Evolutionary conservation across 2,329 filamentous ascomycete genomes (phyloP).

Genomic region (Neobulgaria alba): DNA sequence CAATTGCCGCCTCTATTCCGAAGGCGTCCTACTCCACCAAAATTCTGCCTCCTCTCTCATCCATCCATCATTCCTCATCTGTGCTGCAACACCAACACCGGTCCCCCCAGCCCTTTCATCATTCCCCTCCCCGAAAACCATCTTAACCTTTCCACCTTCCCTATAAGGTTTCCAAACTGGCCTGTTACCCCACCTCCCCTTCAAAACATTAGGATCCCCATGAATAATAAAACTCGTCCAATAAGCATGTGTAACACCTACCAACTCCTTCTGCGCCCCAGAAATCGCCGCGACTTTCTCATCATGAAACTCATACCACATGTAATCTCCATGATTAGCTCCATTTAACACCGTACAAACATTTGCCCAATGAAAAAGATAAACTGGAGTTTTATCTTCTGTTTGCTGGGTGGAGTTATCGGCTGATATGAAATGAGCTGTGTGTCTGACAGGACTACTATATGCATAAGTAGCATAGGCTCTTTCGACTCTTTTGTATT

Average conservation of each 20-base stretch:
- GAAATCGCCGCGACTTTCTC: constrained; percentile 5
- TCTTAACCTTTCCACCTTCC: constrained; percentile 23
- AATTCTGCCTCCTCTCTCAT: constrained; percentile 45
- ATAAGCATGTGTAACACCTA: constrained; percentile 26
- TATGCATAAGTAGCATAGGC: constrained; percentile 59
- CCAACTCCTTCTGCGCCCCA: constrained; percentile 13
- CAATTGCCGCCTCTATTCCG: no score
- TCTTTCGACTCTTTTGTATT: constrained; percentile 50
- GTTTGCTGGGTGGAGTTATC: neutral
- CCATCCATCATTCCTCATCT: constrained; percentile 34
- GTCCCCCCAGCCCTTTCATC: constrained; percentile 38
- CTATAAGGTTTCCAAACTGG: constrained; percentile 4
- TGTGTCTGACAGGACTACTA: constrained; percentile 54
- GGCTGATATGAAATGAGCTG: constrained; percentile 36
- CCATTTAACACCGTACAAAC: constrained; percentile 25
- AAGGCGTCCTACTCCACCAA: constrained; percentile 51
- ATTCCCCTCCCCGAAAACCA: constrained; percentile 53
- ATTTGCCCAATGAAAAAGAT: constrained; percentile 53
- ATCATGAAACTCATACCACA: constrained; percentile 37
- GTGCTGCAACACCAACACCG: constrained; percentile 35
- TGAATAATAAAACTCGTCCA: constrained; percentile 26
- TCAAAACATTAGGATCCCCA: constrained; percentile 26
- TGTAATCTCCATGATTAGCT: constrained; percentile 37
- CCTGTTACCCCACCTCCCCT: constrained; percentile 18
- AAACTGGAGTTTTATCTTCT: constrained; percentile 30